Base-by-base conservation (phyloP, 306 rosid genomes). In the Rosa rugosa region DNA sequence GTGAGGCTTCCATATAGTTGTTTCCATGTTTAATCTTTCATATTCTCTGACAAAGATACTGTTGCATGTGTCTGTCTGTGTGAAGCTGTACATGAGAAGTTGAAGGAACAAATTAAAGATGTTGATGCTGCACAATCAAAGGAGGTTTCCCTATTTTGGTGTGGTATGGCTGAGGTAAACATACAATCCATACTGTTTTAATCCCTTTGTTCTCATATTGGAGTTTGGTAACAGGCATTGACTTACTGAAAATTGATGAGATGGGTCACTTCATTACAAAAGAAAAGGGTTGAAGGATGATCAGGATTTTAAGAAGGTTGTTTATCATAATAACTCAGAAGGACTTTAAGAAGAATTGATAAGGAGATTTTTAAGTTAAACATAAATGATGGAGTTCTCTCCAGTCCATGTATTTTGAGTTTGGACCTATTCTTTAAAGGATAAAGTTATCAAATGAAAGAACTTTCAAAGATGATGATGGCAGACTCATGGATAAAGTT, bases 111-210 rank as follows among this genome's bases (percentile, higher is more conserved):
- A 77, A 88, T 89, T 79, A 89, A 90, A 83, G 98, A 83, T 80
- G 94, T 88, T 11, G 91, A 56, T 75, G 89, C 71, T 22, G 93
- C 85, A 75, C 92, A 79, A 67, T 91, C 97, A 50, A 95, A 90
- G 81, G 90, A 91, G 88, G 93, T 95, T 82, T 80, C 91, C 27
- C 68, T 93, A 22, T 86, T 84, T 78, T 93, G 99, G 99, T 63
- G 57, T 73, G 98, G 97, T 75, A 84, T 95, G 97, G 99, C 97
- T n/a, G 97, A 93, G 99, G 99, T 95, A 88, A 84, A 64, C 74
- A 57, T 75, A 60, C 69, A 45, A 18, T 41, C 46, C 2, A 10
- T 38, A 25, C 46, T 38, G 16, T 1, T 47, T 11, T 71, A 40
- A 27, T 36, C 49, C n/a, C 11, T 34, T n/a, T 36, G 56, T 70